Conservation (phyloP, 495 filamentous ascomycete species). For the Penicillium silybi region DNA sequence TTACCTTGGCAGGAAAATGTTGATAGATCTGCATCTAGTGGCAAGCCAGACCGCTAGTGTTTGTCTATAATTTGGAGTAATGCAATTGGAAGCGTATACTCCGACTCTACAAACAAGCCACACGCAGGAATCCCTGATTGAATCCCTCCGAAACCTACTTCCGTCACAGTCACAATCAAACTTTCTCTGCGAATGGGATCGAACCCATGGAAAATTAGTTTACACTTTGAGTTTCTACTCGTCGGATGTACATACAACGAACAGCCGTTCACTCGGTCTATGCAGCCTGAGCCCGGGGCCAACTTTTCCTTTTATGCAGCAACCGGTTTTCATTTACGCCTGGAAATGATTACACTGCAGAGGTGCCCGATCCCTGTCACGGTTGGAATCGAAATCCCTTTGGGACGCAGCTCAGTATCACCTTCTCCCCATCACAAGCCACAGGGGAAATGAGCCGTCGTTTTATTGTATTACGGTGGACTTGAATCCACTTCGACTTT, state of each 20-base stretch:
- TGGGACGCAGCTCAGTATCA: not conserved
- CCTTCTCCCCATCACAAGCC: too few relatives aligned
- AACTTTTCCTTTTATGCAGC: not conserved
- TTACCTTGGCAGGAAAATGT: not conserved
- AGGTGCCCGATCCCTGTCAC: conserved; percentile 7
- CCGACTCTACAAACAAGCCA: conserved; percentile 5
- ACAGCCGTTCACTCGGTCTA: not conserved
- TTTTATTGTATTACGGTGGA: too few relatives aligned
- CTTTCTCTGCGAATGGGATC: not conserved
- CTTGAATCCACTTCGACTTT: too few relatives aligned
- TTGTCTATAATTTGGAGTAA: not conserved
- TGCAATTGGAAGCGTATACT: not conserved
- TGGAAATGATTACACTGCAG: conserved; percentile 13
- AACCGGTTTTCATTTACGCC: conserved; percentile 4
- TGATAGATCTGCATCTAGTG: not conserved
- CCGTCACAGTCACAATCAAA: not conserved
- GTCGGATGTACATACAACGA: not conserved
- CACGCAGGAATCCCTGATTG: not conserved
- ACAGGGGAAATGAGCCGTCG: too few relatives aligned
- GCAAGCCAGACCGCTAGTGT: conserved; percentile 1
- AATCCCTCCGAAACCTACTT: not conserved
- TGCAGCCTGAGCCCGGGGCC: not conserved
- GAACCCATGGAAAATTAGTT: not conserved
- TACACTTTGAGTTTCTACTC: not conserved
- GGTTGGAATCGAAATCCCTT: conserved; percentile 14